These are phyloP conservation scores for Phytopythium boreale DNA, from an alignment of 352 stramenopile species.

Conservation along the genomic window DNA sequence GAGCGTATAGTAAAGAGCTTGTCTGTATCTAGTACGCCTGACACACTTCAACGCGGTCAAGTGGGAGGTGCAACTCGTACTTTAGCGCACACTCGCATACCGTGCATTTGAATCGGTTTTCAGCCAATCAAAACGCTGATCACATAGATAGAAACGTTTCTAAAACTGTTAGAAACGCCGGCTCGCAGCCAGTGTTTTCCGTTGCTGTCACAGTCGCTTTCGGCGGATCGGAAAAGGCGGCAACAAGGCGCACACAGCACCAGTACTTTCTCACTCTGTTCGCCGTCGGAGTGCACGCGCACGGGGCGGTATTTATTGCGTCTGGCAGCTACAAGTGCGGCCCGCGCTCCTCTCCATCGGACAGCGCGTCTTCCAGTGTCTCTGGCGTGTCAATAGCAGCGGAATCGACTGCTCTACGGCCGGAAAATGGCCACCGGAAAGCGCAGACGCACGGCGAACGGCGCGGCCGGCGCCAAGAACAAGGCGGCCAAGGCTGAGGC, in stretches of 20 bases:
- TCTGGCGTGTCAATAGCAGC: neutral
- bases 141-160: slow-evolving; percentile 1
- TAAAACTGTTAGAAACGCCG: neutral
- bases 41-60: neutral
- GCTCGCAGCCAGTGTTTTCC: slow-evolving; percentile 2
- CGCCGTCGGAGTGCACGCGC: neutral
- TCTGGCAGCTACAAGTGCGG: neutral
- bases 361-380: neutral
- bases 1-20: neutral
- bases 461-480: slow-evolving; percentile 3
- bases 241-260: neutral
- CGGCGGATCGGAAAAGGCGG: neutral
- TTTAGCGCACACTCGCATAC: neutral
- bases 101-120: neutral
- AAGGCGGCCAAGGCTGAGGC: slow-evolving; percentile 14
- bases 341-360: neutral
- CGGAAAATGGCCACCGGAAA: slow-evolving; percentile 36
- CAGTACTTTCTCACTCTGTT: neutral
- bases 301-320: neutral
- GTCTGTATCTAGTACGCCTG: no score
- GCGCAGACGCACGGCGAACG: slow-evolving; percentile 21
- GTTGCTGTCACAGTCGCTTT: neutral
- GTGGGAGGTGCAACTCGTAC: neutral
- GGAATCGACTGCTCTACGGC: neutral
- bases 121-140: neutral